These are phyloP conservation scores for Bruguiera hainesii DNA, from an alignment of 441 rosid genomes.

Conservation along the genomic window DNA sequence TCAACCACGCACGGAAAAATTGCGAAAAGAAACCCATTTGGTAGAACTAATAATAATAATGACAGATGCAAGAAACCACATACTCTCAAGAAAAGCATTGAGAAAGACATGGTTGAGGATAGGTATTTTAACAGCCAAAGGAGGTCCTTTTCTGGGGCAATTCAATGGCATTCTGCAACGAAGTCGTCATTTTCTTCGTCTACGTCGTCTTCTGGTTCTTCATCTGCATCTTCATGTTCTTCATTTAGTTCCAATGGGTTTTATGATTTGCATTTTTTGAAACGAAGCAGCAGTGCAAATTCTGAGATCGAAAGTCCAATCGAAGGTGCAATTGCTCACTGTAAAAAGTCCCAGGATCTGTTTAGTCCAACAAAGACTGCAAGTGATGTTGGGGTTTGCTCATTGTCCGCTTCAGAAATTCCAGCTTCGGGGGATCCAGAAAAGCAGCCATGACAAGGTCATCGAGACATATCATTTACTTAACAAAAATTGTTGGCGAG, in stretches of 20 bases:
- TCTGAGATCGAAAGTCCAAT: constrained; percentile 67
- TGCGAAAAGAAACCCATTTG: constrained; percentile 35
- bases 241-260: constrained; percentile 53
- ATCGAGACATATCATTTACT: too few species aligned
- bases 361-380: constrained; percentile 35
- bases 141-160: constrained; percentile 74
- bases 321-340: constrained; percentile 90
- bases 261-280: constrained; percentile 50
- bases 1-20: constrained; percentile 29
- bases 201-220: constrained; percentile 40
- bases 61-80: constrained; percentile 25
- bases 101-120: constrained; percentile 34
- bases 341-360: constrained; percentile 62
- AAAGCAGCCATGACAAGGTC: too few species aligned
- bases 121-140: constrained; percentile 38
- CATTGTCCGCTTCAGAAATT: constrained; percentile 39
- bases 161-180: constrained; percentile 46
- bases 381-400: constrained; percentile 37
- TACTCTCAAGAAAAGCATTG: constrained; percentile 29
- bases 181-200: constrained; percentile 46
- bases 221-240: constrained; percentile 60
- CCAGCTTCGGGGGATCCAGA: constrained; percentile 24
- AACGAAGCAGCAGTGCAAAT: constrained; percentile 59
- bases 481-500: too few species aligned
- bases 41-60: constrained; percentile 18